These are phyloP conservation scores for Nicotiana obtusifolia DNA, from an alignment of 257 asterid species.

Conservation along the genomic window DNA sequence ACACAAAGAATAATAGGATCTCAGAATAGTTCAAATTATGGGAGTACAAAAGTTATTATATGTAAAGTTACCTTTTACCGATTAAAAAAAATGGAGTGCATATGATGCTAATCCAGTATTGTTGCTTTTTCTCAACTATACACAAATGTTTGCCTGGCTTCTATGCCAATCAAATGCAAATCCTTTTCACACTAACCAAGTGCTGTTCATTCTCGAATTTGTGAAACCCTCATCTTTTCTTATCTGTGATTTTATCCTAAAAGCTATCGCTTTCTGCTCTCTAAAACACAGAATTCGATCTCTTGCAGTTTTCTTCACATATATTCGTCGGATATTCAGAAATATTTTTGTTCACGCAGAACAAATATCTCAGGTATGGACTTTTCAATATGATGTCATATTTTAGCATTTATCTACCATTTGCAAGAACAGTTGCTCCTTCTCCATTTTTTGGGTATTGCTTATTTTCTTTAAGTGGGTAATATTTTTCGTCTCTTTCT, in stretches of 20 bases:
- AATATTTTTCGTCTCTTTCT: not conserved
- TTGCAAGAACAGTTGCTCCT: not conserved
- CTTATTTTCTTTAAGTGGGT: not conserved
- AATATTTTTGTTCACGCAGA: slow-evolving; percentile 76
- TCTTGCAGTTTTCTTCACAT: slow-evolving; percentile 76
- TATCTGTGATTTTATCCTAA: not conserved
- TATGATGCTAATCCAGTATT: not conserved
- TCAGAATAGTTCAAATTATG: not conserved
- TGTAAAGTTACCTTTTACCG: too few species aligned
- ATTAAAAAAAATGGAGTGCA: not conserved
- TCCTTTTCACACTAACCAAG: not conserved
- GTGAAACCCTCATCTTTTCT: not conserved
- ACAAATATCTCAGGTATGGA: slow-evolving; percentile 82
- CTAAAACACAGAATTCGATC: not conserved
- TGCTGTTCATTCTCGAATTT: not conserved
- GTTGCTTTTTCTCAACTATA: not conserved
- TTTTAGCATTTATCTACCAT: not conserved
- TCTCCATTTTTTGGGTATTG: not conserved
- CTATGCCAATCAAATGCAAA: not conserved
- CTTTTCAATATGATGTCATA: not conserved
- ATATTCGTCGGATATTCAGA: slow-evolving; percentile 73
- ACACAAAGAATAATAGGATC: not conserved
- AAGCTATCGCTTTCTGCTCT: not conserved
- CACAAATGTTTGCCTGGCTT: not conserved
- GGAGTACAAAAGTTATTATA: too few species aligned